Base-by-base conservation (phyloP, 1,284 basidiomycete genomes). In the Puccinia novopanici region DNA sequence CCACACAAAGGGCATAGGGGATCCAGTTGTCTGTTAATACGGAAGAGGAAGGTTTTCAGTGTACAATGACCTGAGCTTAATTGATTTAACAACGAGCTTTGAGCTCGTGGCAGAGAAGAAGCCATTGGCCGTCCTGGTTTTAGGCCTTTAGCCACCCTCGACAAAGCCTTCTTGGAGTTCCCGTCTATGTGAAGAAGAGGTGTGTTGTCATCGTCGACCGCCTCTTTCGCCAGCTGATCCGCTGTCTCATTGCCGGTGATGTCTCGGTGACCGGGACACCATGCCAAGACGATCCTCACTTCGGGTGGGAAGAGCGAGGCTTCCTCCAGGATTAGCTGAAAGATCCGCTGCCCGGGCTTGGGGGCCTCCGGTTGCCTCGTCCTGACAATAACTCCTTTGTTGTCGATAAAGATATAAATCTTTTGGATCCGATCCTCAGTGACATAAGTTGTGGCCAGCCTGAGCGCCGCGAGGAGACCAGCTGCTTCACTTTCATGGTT, bases 251-350 rank as follows among this genome's bases (percentile, higher is more conserved):
- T 61, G 27, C 59, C 59, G 0, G 17, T 0, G 8, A 61, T 37
- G 30, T 61, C 59, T 5, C 30, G 9, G 30, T 61, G 59, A 1
- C 59, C 65, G 2, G 65, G 40, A 19, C 65, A 42, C 65, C 65
- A 68, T 13, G 24, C 65, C 3, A 50, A 19, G 19, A 40, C 13
- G 0, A 68, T 48, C 65, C 24, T 10, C 8, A 68, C 34, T 34
- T 4, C 1, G 0, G 2, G 1, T 0, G 5, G 24, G 4, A 22
- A n/a, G 65, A 0, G 3, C 45, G 3, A 12, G 10, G 12, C 22
- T 0, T 2, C 34, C 22, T 30, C 2, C 9, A 48, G 24, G 1
- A 68, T 68, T 12, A 1, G 4, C 34, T 34, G 3, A 30, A 68
- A 68, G 5, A 68, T 22, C 8, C 40, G 0, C 24, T 68, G 65